Percentiles rank a stretch among this genome's conserved stretches.
These are phyloP conservation scores for Termitomyces sp. DNA, from an alignment of 768 basidiomycete species.

Conservation along the genomic window DNA sequence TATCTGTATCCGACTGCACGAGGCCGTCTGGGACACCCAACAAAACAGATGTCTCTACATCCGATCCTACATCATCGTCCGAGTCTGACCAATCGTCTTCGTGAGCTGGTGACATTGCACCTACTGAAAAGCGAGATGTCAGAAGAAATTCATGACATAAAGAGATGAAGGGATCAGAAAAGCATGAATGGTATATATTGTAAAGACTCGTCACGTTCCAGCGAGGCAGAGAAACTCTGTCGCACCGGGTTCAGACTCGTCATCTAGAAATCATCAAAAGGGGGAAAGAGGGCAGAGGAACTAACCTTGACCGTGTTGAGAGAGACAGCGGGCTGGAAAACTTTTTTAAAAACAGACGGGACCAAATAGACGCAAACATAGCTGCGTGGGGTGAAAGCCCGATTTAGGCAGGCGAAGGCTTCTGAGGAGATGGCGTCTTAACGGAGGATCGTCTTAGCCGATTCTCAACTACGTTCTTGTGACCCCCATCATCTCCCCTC, in stretches of 20 bases:
- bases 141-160: slow-evolving; percentile 13
- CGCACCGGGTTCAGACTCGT: slow-evolving; percentile 72
- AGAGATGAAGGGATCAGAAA: slow-evolving; percentile 53
- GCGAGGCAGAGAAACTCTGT: slow-evolving; percentile 55
- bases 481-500: slow-evolving; percentile 21
- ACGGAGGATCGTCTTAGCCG: slow-evolving; percentile 24
- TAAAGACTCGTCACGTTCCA: slow-evolving; percentile 58
- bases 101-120: slow-evolving; percentile 31
- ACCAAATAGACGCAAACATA: slow-evolving; percentile 22
- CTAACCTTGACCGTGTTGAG: slow-evolving; percentile 16
- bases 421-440: slow-evolving; percentile 7
- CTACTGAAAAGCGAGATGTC: slow-evolving; percentile 11
- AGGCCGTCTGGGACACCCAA: slow-evolving; percentile 78
- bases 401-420: background rate
- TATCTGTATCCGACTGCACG: slow-evolving; percentile 50
- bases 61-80: slow-evolving; percentile 53
- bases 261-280: slow-evolving; percentile 45
- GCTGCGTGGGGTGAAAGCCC: background rate
- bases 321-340: slow-evolving; percentile 7
- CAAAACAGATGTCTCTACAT: slow-evolving; percentile 66
- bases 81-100: slow-evolving; percentile 80
- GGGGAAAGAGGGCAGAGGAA: slow-evolving; percentile 5
- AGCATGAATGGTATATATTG: slow-evolving; percentile 88
- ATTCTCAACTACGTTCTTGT: slow-evolving; percentile 13
- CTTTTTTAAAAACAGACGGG: slow-evolving; percentile 13